Evolutionary conservation across 345 rosid species (phyloP), one percentile per base, ranked within the genome.

Genomic region (Euclidium syriacum): DNA sequence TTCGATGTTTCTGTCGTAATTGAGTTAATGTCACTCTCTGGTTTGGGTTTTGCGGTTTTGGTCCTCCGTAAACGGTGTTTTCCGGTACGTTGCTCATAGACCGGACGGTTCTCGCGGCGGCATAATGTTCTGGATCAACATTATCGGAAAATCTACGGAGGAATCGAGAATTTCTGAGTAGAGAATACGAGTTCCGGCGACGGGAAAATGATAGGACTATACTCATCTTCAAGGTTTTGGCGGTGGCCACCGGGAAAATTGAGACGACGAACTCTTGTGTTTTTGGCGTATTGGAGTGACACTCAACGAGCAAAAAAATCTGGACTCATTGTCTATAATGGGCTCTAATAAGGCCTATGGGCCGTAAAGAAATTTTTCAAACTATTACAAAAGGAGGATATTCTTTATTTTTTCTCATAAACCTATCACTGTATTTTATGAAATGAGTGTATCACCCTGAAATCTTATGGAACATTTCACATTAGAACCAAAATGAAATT

Each of bases 31-130:
- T 90, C 14, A 90, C 85, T 43, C 92, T 77, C 54, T 75, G 81
- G 73, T 71, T 56, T 12, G 97, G 70, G 64, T 38, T 75, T 62
- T 87, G 96, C 11, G 79, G 76, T 59, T 64, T 79, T 0, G 96
- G 95, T 6, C 95, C 96, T 8, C 91, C 95, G 68, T 90, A 90
- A 19, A 90, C 96, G n/a, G 79, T 47, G 65, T 74, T 79, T 52
- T 92, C 96, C 22, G 98, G 97, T 59, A 85, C 30, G 66, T 87
- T 84, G 75, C 91, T 87, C 84, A 89, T 74, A 67, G 71, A 62
- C 17, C 96, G 91, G 68, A 50, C 2, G 58, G 46, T 27, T 11
- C 51, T 62, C 12, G 36, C 38, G 52, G 56, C 33, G 5, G 33
- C 33, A 27, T 3, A 27, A 3, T 27, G 30, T 27, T 27, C n/a